Evolutionary conservation across 768 basidiomycete species (phyloP).

Genomic region (Leccinum rimulosum): DNA sequence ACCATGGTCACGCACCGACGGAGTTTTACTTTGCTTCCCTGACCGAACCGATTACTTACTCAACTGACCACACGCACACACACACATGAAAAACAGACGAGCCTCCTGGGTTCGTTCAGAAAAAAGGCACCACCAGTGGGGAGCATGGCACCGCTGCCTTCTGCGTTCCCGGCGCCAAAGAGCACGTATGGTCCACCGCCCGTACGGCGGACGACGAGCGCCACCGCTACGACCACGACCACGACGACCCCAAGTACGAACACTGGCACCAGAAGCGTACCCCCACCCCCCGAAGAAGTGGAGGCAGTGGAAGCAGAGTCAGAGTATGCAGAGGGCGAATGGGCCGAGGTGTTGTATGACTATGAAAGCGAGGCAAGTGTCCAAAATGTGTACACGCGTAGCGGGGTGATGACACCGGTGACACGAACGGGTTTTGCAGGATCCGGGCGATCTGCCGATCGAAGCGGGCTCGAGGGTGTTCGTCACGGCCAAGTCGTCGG

Average conservation of each 20-base stretch:
- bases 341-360: constrained; percentile 78
- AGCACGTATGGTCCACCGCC: constrained; percentile 55
- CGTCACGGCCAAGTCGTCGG: constrained; percentile 63
- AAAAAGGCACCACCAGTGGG: constrained; percentile 34
- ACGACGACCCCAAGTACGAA: not conserved
- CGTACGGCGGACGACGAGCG: constrained; percentile 30
- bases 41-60: no score
- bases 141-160: constrained; percentile 34
- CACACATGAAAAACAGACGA: constrained; percentile 5
- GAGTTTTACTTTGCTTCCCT: no score
- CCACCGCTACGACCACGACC: not conserved
- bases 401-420: not conserved
- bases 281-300: constrained; percentile 31
- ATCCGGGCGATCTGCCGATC: constrained; percentile 64
- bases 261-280: not conserved
- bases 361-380: constrained; percentile 56
- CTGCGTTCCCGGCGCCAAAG: constrained; percentile 43
- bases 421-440: constrained; percentile 38
- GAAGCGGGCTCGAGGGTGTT: constrained; percentile 56
- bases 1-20: no score
- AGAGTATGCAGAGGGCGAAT: constrained; percentile 50
- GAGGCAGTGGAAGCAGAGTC: constrained; percentile 7
- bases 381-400: no score
- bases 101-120: constrained; percentile 25
- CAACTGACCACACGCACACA: not conserved